Evolutionary conservation across 179 eudicot species (phyloP).

Genomic region (Camellia oleifera): DNA sequence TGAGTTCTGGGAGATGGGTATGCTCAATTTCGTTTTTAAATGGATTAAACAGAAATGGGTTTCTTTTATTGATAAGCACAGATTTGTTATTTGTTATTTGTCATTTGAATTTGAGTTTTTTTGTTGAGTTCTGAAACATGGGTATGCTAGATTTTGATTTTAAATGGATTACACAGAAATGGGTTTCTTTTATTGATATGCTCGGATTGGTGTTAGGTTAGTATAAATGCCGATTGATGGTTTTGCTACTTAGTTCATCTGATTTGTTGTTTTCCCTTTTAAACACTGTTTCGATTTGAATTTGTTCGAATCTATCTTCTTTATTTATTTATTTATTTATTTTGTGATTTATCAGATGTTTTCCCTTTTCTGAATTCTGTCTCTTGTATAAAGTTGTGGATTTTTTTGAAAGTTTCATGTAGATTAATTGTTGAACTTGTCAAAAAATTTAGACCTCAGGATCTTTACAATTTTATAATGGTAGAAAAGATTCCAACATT

Average conservation of each 20-base stretch:
- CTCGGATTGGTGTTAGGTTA: not conserved
- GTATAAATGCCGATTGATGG: not conserved
- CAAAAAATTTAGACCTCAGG: not conserved
- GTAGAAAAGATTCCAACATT: not conserved
- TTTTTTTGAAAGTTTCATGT: not conserved
- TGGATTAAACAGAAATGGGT: slow-evolving; percentile 10
- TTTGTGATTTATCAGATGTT: not conserved
- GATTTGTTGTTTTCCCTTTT: not conserved
- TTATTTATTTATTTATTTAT: too few species aligned
- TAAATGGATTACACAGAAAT: slow-evolving; percentile 1
- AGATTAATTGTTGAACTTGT: not conserved
- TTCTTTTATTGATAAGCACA: not conserved
- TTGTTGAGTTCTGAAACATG: slow-evolving; percentile 8
- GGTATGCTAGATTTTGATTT: not conserved
- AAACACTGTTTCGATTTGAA: not conserved
- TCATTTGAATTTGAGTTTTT: not conserved
- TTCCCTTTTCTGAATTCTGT: not conserved
- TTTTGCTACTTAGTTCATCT: not conserved
- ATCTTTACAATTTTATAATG: not conserved
- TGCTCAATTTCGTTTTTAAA: not conserved
- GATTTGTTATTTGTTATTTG: not conserved
- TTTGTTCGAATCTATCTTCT: not conserved
- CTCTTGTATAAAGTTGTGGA: not conserved
- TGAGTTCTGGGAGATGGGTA: slow-evolving; percentile 8
- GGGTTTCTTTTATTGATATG: not conserved